These are phyloP conservation scores for Striga hermonthica DNA, from an alignment of 305 asterid genomes.

Conservation along the genomic window DNA sequence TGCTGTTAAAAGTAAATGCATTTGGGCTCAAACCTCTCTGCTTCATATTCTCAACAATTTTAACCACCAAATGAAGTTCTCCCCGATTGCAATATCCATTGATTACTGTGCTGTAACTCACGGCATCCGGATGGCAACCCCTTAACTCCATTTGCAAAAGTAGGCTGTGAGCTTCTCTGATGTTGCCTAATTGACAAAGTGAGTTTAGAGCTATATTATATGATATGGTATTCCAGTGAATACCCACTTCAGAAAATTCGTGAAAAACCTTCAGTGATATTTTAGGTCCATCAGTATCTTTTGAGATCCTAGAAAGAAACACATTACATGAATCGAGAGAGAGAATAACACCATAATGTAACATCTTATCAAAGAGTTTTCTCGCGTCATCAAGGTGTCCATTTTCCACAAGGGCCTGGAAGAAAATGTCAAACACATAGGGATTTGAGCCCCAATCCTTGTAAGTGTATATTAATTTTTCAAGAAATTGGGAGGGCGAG, in stretches of 20 bases:
- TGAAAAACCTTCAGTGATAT: constrained; percentile 47
- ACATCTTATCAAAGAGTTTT: constrained; percentile 60
- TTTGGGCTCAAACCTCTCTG: constrained; percentile 70
- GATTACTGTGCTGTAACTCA: constrained; percentile 79
- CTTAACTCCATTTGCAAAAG: constrained; percentile 67
- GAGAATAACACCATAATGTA: constrained; percentile 66
- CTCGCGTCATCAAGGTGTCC: constrained; percentile 63
- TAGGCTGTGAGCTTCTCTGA: constrained; percentile 72
- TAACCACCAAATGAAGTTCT: constrained; percentile 52
- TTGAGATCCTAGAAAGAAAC: constrained; percentile 61
- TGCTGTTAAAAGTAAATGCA: constrained; percentile 67
- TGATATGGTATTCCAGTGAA: constrained; percentile 71
- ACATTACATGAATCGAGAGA: constrained; percentile 75
- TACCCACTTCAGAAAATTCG: constrained; percentile 67
- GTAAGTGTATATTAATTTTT: constrained; percentile 71
- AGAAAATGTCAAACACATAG: constrained; percentile 69
- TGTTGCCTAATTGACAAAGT: constrained; percentile 61
- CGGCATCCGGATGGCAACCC: constrained; percentile 72
- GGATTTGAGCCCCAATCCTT: constrained; percentile 92
- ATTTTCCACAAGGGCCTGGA: constrained; percentile 63
- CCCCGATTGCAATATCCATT: constrained; percentile 68
- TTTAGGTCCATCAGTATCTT: constrained; percentile 42
- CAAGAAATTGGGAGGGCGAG: constrained; percentile 52
- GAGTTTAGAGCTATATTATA: constrained; percentile 70
- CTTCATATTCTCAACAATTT: constrained; percentile 56